A percentile compares a stretch with the other conserved stretches of the same genome.
Conservation (phyloP, 139 green algal species). For the Astrephomene gubernaculifera region DNA sequence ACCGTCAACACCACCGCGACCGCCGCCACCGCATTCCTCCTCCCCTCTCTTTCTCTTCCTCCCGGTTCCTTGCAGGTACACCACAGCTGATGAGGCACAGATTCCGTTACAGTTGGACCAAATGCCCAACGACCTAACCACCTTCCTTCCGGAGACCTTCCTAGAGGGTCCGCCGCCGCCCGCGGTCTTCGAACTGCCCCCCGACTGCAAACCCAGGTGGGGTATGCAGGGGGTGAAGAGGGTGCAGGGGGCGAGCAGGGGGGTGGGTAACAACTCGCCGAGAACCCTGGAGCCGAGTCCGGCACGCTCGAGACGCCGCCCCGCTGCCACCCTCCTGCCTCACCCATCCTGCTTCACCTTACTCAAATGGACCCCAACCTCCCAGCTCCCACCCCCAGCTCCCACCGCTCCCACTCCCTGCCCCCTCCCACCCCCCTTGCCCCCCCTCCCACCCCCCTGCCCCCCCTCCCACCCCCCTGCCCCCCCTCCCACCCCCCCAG, state of each 20-base stretch:
- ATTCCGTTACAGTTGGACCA: constrained; percentile 53
- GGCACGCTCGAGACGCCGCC: neutral
- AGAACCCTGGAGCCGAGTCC: neutral
- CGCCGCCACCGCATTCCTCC: neutral
- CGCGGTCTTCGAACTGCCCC: constrained; percentile 32
- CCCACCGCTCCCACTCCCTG: too few relatives aligned
- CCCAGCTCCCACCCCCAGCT: neutral
- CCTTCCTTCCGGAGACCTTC: constrained; percentile 36
- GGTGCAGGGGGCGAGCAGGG: neutral
- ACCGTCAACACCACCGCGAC: neutral
- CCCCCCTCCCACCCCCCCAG: neutral
- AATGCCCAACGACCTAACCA: constrained; percentile 42
- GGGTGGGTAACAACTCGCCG: neutral
- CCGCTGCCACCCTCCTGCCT: neutral
- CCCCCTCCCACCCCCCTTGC: neutral
- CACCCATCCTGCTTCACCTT: neutral
- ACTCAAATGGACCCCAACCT: neutral
- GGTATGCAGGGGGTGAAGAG: neutral
- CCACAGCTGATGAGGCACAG: constrained; percentile 40
- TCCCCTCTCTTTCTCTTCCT: neutral
- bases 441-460: neutral
- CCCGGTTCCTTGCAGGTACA: neutral
- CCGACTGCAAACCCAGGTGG: constrained; percentile 7
- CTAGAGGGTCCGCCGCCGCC: neutral
- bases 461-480: neutral